Conservation (phyloP, 2,329 filamentous ascomycete genomes). For the Ascochyta fabae region DNA sequence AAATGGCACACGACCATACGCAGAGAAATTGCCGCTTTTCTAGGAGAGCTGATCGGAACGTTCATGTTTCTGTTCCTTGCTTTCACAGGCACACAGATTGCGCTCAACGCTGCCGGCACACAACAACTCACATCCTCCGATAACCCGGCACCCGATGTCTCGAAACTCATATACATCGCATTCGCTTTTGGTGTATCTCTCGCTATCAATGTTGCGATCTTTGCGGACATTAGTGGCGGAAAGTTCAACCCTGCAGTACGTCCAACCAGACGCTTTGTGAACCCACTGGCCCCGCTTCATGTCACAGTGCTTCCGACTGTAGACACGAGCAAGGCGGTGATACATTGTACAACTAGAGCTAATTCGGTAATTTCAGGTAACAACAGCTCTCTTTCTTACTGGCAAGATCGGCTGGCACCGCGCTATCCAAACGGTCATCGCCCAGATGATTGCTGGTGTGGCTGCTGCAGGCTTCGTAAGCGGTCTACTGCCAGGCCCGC, state of each 20-base stretch:
- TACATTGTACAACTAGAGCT: not conserved
- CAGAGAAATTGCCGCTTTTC: conserved; percentile 31
- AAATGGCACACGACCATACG: conserved; percentile 16
- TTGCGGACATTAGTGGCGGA: conserved; percentile 45
- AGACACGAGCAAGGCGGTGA: not conserved
- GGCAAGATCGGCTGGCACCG: conserved; percentile 32
- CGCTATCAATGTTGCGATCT: conserved; percentile 46
- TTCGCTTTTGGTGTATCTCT: conserved; percentile 45
- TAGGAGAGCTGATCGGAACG: conserved; percentile 55
- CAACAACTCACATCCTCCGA: conserved; percentile 36
- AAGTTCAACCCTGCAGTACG: conserved; percentile 42
- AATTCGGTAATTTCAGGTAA: conserved; percentile 26
- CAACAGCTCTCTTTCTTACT: conserved; percentile 30
- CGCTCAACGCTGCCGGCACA: conserved; percentile 50
- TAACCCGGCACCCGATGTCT: conserved; percentile 21
- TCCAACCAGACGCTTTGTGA: conserved; percentile 17
- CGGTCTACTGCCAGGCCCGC: conserved; percentile 37
- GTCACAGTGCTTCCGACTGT: conserved; percentile 2
- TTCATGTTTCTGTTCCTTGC: conserved; percentile 54
- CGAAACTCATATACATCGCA: conserved; percentile 46
- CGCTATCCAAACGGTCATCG: conserved; percentile 31
- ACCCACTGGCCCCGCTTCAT: conserved; percentile 40
- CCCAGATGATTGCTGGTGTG: conserved; percentile 41
- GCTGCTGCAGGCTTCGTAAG: conserved; percentile 39
- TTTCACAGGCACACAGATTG: conserved; percentile 52